These are phyloP conservation scores for Drechslerella dactyloides DNA, from an alignment of 2,329 filamentous ascomycete species.

Conservation along the genomic window DNA sequence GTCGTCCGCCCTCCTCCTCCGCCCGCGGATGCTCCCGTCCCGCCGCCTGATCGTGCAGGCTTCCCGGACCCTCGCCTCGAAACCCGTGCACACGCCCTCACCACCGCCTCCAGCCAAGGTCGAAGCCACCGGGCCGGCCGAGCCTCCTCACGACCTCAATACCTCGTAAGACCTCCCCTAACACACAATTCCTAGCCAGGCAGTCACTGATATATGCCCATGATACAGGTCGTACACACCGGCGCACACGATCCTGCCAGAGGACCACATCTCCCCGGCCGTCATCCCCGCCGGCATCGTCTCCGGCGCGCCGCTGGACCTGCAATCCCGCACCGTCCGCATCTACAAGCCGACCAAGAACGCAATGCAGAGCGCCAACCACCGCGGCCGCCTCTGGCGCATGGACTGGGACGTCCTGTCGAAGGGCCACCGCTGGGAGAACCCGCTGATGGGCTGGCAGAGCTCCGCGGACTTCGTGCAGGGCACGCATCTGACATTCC, in stretches of 20 bases:
- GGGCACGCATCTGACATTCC: conserved; percentile 88
- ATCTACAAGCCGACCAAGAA: conserved; percentile 92
- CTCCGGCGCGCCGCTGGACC: conserved; percentile 89
- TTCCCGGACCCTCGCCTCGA: conserved; percentile 32
- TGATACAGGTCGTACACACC: conserved; percentile 79
- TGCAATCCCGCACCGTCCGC: conserved; percentile 92
- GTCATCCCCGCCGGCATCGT: conserved; percentile 80
- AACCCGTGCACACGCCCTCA: conserved; percentile 35
- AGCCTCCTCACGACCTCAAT: conserved; percentile 32
- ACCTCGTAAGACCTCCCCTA: conserved; percentile 25
- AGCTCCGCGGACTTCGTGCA: conserved; percentile 95
- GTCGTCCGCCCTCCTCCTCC: conserved; percentile 33
- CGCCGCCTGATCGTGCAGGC: conserved; percentile 25
- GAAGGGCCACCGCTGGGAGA: conserved; percentile 93
- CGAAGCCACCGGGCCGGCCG: conserved; percentile 26
- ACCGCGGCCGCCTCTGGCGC: conserved; percentile 84
- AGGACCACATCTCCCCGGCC: conserved; percentile 71
- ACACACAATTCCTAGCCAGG: neutral
- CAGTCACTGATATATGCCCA: neutral
- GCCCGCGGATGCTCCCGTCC: conserved; percentile 26
- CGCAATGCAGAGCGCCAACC: conserved; percentile 93
- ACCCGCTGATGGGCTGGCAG: conserved; percentile 97
- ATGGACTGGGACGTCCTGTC: conserved; percentile 97
- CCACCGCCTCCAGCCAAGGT: conserved; percentile 31
- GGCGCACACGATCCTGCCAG: conserved; percentile 77